Evolutionary conservation across 192 early-diverging fungal species (phyloP).

Genomic region (Entophlyctis luteolus): DNA sequence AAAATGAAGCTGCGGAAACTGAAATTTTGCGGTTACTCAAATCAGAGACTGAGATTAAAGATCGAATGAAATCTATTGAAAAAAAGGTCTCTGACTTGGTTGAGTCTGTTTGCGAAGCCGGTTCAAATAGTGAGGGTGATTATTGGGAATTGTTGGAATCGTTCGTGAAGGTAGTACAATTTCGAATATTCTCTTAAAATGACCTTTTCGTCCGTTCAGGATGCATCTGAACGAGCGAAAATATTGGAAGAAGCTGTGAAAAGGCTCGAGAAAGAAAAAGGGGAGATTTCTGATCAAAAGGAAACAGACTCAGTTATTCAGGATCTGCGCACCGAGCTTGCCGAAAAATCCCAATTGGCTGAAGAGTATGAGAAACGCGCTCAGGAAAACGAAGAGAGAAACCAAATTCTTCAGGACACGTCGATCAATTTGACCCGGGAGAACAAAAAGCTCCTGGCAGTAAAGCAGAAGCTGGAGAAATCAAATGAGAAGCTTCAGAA

Average conservation of each 20-base stretch:
- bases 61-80: not conserved
- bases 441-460: slow-evolving; percentile 8
- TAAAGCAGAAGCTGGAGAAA: slow-evolving; percentile 9
- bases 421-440: not conserved
- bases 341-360: not conserved
- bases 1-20: not conserved
- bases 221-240: too few species aligned
- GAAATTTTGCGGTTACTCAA: not conserved
- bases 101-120: too few species aligned
- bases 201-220: too few species aligned
- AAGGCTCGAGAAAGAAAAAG: too few species aligned
- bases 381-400: slow-evolving; percentile 12
- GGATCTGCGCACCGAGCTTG: not conserved
- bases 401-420: slow-evolving; percentile 5
- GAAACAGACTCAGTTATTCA: too few species aligned
- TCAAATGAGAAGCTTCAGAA: not conserved
- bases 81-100: not conserved
- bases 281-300: too few species aligned
- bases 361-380: slow-evolving; percentile 2
- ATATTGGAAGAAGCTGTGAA: not conserved
- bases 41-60: not conserved
- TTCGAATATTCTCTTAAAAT: not conserved
- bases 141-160: not conserved
- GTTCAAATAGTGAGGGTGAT: not conserved
- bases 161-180: not conserved